phyloP scores from a whole-genome alignment of 1,139 yeast species.

The Suhomyces choctaworum region DNA sequence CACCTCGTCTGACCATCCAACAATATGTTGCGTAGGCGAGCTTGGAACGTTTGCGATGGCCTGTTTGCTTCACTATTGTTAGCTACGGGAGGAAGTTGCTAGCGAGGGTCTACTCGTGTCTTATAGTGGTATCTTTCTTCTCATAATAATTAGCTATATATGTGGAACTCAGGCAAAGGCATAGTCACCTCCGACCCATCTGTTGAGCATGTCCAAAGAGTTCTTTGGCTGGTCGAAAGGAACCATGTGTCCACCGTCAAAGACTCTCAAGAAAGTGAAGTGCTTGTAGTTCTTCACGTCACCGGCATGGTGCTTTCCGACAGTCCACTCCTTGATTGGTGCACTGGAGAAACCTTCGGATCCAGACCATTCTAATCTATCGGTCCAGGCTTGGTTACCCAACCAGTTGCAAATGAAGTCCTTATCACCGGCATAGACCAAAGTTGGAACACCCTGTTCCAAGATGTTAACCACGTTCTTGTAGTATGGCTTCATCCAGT shows the following conservation, averaged over 20 bases:
- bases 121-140: no score
- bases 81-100: no score
- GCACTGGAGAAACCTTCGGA: constrained; percentile 48
- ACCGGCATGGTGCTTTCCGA: constrained; percentile 43
- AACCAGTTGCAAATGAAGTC: constrained; percentile 87
- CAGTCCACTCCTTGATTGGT: constrained; percentile 43
- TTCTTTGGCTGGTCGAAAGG: constrained; percentile 51
- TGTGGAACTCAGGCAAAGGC: constrained; percentile 11
- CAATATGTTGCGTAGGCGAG: no score
- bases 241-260: constrained; percentile 53
- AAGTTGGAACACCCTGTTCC: constrained; percentile 62
- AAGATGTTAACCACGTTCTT: constrained; percentile 62
- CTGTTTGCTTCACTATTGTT: no score
- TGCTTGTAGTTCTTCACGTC: constrained; percentile 47
- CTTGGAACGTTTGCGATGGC: no score
- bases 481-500: constrained; percentile 87
- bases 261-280: constrained; percentile 49
- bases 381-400: constrained; percentile 83
- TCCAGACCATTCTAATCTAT: constrained; percentile 66
- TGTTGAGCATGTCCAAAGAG: constrained; percentile 48
- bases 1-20: no score
- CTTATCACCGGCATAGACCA: constrained; percentile 83
- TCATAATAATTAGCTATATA: no score
- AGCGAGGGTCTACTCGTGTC: no score
- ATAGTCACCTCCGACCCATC: constrained; percentile 45